Base-by-base conservation (phyloP, 192 early-diverging fungal genomes). In the Spizellomyces sp. region DNA sequence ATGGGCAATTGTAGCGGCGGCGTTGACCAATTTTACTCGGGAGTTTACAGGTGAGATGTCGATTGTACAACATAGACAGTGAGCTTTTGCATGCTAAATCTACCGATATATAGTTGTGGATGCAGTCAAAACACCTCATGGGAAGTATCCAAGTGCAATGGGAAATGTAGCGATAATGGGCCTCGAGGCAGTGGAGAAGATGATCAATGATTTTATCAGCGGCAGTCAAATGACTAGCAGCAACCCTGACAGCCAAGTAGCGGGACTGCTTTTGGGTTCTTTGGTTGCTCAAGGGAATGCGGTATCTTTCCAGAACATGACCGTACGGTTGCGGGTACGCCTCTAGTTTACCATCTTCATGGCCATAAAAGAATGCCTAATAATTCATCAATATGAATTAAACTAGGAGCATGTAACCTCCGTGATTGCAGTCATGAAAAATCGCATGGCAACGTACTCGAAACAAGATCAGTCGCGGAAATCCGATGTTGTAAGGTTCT, bases 91-190 rank as follows among this genome's bases (percentile, higher is more conserved):
- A 36, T 36, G 27, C 27, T 36, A 3, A 54, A 12, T 54, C 4
- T n/a, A 54, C 50, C 17, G 43, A n/a, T 47, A 5, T 36, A 4
- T 54, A 77, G 76, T 73, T 3, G 59, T 77, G 4, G 70, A 75
- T 19, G 77, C 67, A 2, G 63, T 78, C 9, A 73, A 78, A n/a
- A 62, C 65, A 7, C 47, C 64, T 6, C 64, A 70, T 57, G 77
- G 77, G 10, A 78, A 75, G 62, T 78, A 71, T 45, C 77, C 77
- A 7, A 46, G 55, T 8, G 46, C 58, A 6, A 48, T 78, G 9
- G 77, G 77, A 21, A 78, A 78, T 65, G 68, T 78, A 9, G 67
- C 63, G 12, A 58, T 78, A 5, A 69, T 78, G 65, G 73, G 74
- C 22, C 19, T 43, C 5, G 59, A 62, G 6, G 50, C 66, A 0